Base-by-base conservation (phyloP, 2,329 filamentous ascomycete genomes). In the Clarireedia sp. region DNA sequence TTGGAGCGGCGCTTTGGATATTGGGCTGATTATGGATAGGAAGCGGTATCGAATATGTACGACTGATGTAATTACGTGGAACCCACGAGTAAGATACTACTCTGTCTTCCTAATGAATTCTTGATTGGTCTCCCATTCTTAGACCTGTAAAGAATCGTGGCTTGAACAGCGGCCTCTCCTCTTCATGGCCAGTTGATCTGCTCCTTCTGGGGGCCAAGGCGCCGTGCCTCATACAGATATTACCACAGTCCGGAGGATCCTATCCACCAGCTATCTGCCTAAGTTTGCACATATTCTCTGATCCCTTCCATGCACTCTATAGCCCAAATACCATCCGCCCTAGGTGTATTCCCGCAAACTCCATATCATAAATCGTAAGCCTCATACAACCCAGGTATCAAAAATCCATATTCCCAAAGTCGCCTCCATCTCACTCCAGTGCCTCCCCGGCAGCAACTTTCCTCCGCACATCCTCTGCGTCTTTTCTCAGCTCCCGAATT, bases 1-100 rank as follows among this genome's bases (percentile, higher is more conserved):
- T 45, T 26, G 19, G 40, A 38, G 14, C 41, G 53, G 48, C 48
- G 53, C 29, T 33, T 41, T 54, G 52, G 45, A 36, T 43, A 54
- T 50, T 24, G 9, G 36, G 37, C 37, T 54, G 45, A 16, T 9
- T 33, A 54, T 49, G 17, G 46, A 14, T 14, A 46, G 37, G 37
- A 19, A n/a, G 45, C 16, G 29, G 26, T 23, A 45, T 29, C 23
- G 21, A 43, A 56, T 41, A 53, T 41, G 41, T 51, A 53, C 24
- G 24, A 48, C 40, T 45, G 17, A 29, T 54, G 52, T 50, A 43
- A 24, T 54, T 37, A 54, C 38, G 7, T 50, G 26, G 29, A 37
- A 36, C 10, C 24, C 29, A 24, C 40, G 36, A 50, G 29, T 23
- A 37, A 21, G 6, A 36, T 50, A 54, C 14, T 17, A 24, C 33